Percentiles rank a stretch among this genome's conserved stretches.
Conservation (phyloP, 345 rosid species). For the Odontarrhena argentea region DNA sequence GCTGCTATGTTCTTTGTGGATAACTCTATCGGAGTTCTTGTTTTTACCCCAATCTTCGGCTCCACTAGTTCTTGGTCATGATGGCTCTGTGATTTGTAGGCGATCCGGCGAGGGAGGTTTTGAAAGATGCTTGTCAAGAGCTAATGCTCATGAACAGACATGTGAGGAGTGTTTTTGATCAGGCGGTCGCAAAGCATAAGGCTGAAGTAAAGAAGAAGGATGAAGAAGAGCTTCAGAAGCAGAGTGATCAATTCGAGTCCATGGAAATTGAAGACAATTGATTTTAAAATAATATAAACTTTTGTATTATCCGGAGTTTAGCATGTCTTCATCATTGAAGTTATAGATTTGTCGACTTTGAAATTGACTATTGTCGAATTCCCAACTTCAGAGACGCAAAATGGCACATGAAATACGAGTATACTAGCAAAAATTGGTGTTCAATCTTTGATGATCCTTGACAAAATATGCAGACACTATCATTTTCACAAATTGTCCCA, state of each 20-base stretch:
- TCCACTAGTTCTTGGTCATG: not conserved
- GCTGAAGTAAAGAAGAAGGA: slow-evolving; percentile 2
- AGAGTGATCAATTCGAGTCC: slow-evolving; percentile 12
- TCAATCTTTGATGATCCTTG: not conserved
- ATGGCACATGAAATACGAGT: too few species aligned
- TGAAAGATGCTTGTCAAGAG: slow-evolving; percentile 81
- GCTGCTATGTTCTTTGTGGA: slow-evolving; percentile 1
- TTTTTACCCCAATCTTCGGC: not conserved
- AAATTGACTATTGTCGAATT: not conserved
- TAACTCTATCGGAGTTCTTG: not conserved
- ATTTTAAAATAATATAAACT: slow-evolving; percentile 1
- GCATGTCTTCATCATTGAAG: not conserved
- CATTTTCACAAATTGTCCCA: too few species aligned
- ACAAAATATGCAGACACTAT: too few species aligned
- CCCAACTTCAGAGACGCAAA: too few species aligned
- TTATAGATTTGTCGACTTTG: not conserved
- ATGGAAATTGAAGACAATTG: slow-evolving; percentile 30
- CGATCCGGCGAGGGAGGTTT: slow-evolving; percentile 77
- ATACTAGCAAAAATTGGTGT: not conserved
- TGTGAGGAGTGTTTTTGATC: slow-evolving; percentile 67
- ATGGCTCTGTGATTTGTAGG: slow-evolving; percentile 47
- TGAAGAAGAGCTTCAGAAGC: slow-evolving; percentile 18
- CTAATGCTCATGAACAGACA: slow-evolving; percentile 78
- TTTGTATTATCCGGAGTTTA: slow-evolving; percentile 6
- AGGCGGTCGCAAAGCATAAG: slow-evolving; percentile 53